Conservation (phyloP, 83 land plant species). For the Thuja plicata region DNA sequence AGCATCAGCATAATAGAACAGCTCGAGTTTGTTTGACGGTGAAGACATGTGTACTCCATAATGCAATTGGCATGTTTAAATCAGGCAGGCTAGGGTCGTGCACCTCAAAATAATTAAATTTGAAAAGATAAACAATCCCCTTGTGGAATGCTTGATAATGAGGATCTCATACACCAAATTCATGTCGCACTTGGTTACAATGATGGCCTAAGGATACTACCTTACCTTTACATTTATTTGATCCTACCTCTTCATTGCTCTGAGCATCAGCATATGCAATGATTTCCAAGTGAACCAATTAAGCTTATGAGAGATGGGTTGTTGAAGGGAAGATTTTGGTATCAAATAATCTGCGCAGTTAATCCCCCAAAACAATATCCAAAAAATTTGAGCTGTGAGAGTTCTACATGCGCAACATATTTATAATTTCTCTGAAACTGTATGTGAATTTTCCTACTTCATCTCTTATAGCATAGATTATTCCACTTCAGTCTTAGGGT, state of each 20-base stretch:
- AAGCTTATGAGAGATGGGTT: background rate
- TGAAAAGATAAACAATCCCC: no score
- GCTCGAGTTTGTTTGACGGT: no score
- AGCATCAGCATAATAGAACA: background rate
- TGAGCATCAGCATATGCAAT: background rate
- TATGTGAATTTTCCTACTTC: background rate
- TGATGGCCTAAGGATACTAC: no score
- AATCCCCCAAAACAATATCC: background rate
- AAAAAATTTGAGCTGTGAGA: background rate
- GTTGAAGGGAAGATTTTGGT: background rate
- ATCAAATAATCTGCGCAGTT: background rate
- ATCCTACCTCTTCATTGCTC: background rate
- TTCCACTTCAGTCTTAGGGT: background rate
- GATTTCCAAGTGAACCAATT: background rate
- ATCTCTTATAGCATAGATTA: background rate
- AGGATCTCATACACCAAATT: no score
- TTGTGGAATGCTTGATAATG: no score
- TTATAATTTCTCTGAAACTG: background rate
- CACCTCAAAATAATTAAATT: no score
- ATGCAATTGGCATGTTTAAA: no score
- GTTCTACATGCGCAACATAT: background rate
- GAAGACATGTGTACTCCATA: no score
- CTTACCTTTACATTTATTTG: no score
- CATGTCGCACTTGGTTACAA: no score
- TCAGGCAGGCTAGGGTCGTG: no score